Evolutionary conservation across 352 stramenopile genomes (phyloP).

Genomic region (Phytophthora quininea): DNA sequence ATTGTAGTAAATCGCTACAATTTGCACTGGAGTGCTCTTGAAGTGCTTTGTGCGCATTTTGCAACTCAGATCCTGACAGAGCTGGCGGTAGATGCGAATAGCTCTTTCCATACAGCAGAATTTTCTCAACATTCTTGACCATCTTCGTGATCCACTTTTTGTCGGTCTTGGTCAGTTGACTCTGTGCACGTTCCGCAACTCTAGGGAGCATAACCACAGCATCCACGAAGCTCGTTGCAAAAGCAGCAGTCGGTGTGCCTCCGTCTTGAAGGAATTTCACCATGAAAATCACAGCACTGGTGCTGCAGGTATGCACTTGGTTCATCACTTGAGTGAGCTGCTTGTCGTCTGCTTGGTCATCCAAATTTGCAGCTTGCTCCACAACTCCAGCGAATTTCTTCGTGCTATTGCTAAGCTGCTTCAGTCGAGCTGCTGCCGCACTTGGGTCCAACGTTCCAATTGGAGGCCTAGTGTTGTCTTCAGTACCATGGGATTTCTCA

Average conservation of each 20-base stretch:
- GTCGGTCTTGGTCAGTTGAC: neutral
- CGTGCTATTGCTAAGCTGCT: neutral
- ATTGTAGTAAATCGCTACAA: neutral
- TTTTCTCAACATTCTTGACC: neutral
- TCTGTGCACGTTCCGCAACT: slow-evolving; percentile 1
- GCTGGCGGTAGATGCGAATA: neutral
- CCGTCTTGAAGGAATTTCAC: slow-evolving; percentile 5
- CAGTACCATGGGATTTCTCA: neutral
- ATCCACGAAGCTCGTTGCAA: slow-evolving; percentile 3
- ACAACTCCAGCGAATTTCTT: neutral
- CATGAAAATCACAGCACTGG: neutral
- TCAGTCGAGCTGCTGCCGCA: neutral
- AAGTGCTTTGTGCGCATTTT: slow-evolving; percentile 1
- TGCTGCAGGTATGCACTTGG: neutral
- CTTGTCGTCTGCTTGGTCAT: neutral
- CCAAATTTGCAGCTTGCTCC: neutral
- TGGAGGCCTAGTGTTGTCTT: neutral
- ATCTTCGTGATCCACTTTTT: slow-evolving; percentile 2
- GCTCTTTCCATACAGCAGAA: neutral
- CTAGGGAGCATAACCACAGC: slow-evolving; percentile 6
- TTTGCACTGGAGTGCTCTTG: neutral
- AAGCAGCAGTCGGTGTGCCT: neutral
- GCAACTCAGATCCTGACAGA: slow-evolving; percentile 8
- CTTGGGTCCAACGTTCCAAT: neutral
- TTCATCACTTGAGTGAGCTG: neutral